Conservation (phyloP, 768 basidiomycete species). For the Dioszegia aurantiaca region DNA sequence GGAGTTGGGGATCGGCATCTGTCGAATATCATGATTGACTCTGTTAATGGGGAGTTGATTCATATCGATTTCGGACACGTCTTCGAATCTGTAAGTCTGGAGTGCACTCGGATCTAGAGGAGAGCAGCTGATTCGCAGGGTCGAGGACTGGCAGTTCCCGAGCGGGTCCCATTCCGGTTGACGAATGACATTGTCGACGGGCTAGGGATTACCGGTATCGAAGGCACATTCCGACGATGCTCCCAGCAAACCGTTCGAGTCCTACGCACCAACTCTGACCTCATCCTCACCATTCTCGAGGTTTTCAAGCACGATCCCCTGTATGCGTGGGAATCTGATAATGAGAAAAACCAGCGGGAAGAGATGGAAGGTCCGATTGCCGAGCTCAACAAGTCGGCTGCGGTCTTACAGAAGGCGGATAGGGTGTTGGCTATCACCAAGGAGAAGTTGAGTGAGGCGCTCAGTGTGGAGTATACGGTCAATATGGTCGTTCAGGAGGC, state of each 20-base stretch:
- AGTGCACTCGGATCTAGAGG: neutral
- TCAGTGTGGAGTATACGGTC: constrained; percentile 89
- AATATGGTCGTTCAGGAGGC: constrained; percentile 89
- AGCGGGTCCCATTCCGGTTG: constrained; percentile 90
- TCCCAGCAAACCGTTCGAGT: constrained; percentile 93
- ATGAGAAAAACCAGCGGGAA: constrained; percentile 40
- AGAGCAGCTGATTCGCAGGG: constrained; percentile 59
- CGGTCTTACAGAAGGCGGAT: constrained; percentile 82
- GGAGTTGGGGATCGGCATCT: constrained; percentile 90
- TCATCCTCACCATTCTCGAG: constrained; percentile 91
- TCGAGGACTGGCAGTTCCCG: constrained; percentile 71
- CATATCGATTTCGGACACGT: constrained; percentile 97
- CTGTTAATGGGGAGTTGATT: constrained; percentile 75
- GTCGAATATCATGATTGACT: constrained; percentile 87
- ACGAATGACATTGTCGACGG: constrained; percentile 93
- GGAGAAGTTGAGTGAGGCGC: constrained; percentile 70
- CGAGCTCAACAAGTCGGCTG: constrained; percentile 53
- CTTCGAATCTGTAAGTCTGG: constrained; percentile 76
- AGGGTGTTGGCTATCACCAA: constrained; percentile 76
- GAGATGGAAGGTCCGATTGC: constrained; percentile 47
- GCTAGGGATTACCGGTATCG: constrained; percentile 81
- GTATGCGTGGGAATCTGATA: constrained; percentile 69
- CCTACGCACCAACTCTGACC: constrained; percentile 73
- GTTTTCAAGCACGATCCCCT: constrained; percentile 97
- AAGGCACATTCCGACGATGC: constrained; percentile 92